Evolutionary conservation across 371 early-diverging fungal genomes (phyloP).

Genomic region (Umbelopsis sp.): DNA sequence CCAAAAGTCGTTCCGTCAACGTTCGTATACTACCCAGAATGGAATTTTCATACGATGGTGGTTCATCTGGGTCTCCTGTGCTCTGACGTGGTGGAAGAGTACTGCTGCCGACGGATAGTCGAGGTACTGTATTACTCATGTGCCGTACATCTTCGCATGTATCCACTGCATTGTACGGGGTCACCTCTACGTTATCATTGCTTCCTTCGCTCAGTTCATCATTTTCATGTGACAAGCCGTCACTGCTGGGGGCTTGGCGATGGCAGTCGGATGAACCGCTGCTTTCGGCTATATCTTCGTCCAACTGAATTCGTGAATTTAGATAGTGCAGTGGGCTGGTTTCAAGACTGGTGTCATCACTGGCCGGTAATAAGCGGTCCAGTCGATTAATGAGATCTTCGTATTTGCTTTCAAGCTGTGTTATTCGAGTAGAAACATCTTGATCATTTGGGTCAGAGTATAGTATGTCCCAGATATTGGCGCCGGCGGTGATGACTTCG

Average conservation of each 20-base stretch:
- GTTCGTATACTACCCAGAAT: slow-evolving; percentile 43
- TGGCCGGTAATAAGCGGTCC: slow-evolving; percentile 22
- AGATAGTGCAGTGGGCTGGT: not conserved
- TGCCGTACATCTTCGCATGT: not conserved
- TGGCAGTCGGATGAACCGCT: not conserved
- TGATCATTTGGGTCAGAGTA: slow-evolving; percentile 29
- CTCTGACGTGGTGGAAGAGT: not conserved
- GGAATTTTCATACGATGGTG: slow-evolving; percentile 55
- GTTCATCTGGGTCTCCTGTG: slow-evolving; percentile 31
- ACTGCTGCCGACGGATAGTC: not conserved
- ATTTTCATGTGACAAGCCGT: slow-evolving; percentile 3
- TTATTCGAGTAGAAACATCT: slow-evolving; percentile 20
- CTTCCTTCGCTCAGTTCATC: slow-evolving; percentile 1
- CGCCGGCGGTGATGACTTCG: slow-evolving; percentile 24
- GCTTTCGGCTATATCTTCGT: slow-evolving; percentile 7
- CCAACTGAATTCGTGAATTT: slow-evolving; percentile 1
- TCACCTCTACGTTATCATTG: not conserved
- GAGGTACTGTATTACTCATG: not conserved
- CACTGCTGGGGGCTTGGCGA: not conserved
- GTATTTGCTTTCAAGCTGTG: slow-evolving; percentile 35
- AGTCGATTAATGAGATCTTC: slow-evolving; percentile 33
- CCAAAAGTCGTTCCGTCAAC: slow-evolving; percentile 34
- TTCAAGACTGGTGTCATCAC: not conserved
- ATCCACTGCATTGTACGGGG: not conserved
- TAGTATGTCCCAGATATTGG: slow-evolving; percentile 41